Percentiles rank a stretch among this genome's conserved stretches.
Conservation (phyloP, 805 yeast genomes). For the Barnettozyma sucrosica region DNA sequence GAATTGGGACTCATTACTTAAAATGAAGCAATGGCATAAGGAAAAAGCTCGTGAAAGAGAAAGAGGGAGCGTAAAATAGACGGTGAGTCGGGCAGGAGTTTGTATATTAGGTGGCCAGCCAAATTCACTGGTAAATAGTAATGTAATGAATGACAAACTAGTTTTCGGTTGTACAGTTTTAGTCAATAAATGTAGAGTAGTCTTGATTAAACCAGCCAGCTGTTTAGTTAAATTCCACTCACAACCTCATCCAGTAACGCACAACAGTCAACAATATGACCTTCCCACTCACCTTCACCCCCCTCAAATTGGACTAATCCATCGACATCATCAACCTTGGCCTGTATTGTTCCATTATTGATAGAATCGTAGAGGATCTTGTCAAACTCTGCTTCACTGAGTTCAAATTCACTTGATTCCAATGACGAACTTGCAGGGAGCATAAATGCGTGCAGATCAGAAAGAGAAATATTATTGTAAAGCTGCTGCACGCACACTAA, state of each 20-base stretch:
- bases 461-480: slow-evolving; percentile 5
- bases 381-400: slow-evolving; percentile 4
- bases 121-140: not conserved
- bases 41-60: not conserved
- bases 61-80: not conserved
- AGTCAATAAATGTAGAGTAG: not conserved
- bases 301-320: slow-evolving; percentile 14
- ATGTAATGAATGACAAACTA: not conserved
- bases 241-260: slow-evolving; percentile 19
- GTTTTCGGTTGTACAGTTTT: not conserved
- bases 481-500: slow-evolving; percentile 3
- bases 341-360: slow-evolving; percentile 11
- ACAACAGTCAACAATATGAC: slow-evolving; percentile 21
- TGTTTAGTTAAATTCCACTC: slow-evolving; percentile 2
- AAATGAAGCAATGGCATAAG: not conserved
- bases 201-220: not conserved
- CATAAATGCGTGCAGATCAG: not conserved
- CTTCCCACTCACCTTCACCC: slow-evolving; percentile 15
- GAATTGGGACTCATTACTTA: slow-evolving; percentile 31
- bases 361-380: slow-evolving; percentile 7
- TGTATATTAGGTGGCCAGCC: not conserved
- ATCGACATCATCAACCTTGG: slow-evolving; percentile 22
- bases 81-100: not conserved
- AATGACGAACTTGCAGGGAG: not conserved
- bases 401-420: not conserved